phyloP scores from a whole-genome alignment of 2,329 filamentous ascomycete genomes.

The Beauveria sp. region DNA sequence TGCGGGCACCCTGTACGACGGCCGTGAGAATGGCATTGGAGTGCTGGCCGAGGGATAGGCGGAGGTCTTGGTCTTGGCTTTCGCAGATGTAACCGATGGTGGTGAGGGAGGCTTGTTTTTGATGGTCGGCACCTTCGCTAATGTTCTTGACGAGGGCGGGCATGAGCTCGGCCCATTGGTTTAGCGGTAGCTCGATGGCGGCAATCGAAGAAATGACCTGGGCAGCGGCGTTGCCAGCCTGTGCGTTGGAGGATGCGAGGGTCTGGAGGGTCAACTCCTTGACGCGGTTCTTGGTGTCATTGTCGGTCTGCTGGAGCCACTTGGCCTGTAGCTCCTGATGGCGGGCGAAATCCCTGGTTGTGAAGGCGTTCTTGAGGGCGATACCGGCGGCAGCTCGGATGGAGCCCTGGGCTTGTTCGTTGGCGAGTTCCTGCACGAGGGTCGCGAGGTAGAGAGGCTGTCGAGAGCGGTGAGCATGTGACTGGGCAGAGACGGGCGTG shows the following conservation, averaged over 20 bases:
- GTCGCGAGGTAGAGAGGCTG: slow-evolving; percentile 89
- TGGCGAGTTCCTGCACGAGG: slow-evolving; percentile 88
- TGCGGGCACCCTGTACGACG: slow-evolving; percentile 92
- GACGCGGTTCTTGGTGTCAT: slow-evolving; percentile 75
- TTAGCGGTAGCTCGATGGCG: slow-evolving; percentile 83
- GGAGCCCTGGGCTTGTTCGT: slow-evolving; percentile 72
- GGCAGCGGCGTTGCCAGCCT: slow-evolving; percentile 81
- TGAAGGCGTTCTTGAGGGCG: slow-evolving; percentile 96
- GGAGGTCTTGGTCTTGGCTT: slow-evolving; percentile 79
- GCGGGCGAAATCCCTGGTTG: slow-evolving; percentile 79
- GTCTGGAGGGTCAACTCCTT: slow-evolving; percentile 89
- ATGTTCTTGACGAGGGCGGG: slow-evolving; percentile 84
- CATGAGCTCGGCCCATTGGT: slow-evolving; percentile 93
- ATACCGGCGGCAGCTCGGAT: slow-evolving; percentile 93
- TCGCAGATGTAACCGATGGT: slow-evolving; percentile 99
- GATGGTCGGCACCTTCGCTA: slow-evolving; percentile 72
- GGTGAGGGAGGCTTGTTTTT: slow-evolving; percentile 90
- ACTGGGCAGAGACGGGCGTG: slow-evolving; percentile 10
- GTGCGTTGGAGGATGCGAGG: slow-evolving; percentile 66
- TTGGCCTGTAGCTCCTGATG: slow-evolving; percentile 86
- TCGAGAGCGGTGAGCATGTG: slow-evolving; percentile 20
- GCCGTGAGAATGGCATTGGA: slow-evolving; percentile 97
- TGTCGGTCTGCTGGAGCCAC: slow-evolving; percentile 80
- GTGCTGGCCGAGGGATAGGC: slow-evolving; percentile 72
- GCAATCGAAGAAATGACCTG: slow-evolving; percentile 95